Conservation (phyloP, 140 eudicot species). For the Cichorium intybus region DNA sequence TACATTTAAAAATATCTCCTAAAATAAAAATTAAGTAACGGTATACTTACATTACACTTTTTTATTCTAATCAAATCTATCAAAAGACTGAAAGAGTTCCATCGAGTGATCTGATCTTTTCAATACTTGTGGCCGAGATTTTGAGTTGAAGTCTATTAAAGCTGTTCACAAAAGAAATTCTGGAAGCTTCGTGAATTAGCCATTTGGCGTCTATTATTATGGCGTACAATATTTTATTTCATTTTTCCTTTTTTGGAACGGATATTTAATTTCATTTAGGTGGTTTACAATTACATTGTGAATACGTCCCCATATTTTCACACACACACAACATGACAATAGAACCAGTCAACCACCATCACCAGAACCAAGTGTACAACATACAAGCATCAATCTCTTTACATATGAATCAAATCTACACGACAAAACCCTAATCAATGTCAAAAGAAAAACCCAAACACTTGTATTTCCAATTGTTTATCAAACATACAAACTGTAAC, state of each 20-base stretch:
- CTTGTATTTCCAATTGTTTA: not conserved
- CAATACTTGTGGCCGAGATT: not conserved
- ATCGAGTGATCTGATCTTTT: not conserved
- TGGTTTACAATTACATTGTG: not conserved
- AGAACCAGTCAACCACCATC: no score
- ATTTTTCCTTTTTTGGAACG: no score
- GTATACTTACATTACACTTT: no score
- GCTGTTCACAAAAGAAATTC: not conserved
- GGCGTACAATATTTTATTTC: not conserved
- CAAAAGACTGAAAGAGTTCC: not conserved
- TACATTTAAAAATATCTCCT: not conserved
- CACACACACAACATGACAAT: not conserved
- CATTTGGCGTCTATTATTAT: not conserved
- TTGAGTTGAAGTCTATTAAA: not conserved
- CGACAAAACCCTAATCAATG: not conserved
- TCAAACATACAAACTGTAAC: not conserved
- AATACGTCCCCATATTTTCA: not conserved
- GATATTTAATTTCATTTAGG: not conserved
- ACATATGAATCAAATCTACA: slow-evolving; percentile 10
- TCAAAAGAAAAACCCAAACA: not conserved
- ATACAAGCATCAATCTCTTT: slow-evolving; percentile 12
- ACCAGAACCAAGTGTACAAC: slow-evolving; percentile 3
- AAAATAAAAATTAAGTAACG: not conserved
- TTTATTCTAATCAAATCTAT: no score
- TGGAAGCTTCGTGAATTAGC: not conserved